Conservation (phyloP, 441 rosid species). For the Brassica hybrid region DNA sequence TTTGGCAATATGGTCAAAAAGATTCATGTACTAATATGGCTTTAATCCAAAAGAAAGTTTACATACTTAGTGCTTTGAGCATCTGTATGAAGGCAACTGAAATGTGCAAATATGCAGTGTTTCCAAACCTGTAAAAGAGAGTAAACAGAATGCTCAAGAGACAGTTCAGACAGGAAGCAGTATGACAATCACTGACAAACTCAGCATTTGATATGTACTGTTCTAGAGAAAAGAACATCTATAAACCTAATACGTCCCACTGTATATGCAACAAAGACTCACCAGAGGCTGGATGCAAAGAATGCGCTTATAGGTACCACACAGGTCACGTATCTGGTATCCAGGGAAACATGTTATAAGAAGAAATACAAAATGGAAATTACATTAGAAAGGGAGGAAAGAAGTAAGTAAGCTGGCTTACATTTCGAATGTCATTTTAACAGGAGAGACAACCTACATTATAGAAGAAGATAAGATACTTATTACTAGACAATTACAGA, state of each 20-base stretch:
- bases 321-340: conserved; percentile 84
- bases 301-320: conserved; percentile 98
- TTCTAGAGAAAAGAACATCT: not conserved
- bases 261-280: conserved; percentile 43
- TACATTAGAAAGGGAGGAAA: not conserved
- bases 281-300: conserved; percentile 99
- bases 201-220: conserved; percentile 10
- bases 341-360: conserved; percentile 26
- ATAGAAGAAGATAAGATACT: conserved; percentile 10
- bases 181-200: conserved; percentile 4
- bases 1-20: conserved; percentile 20
- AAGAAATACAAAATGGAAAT: conserved; percentile 4
- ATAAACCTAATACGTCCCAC: not conserved
- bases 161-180: not conserved
- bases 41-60: conserved; percentile 14
- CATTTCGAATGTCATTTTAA: conserved; percentile 96
- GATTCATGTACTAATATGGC: conserved; percentile 14
- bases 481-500: no score
- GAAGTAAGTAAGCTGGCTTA: conserved; percentile 42
- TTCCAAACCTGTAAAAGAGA: conserved; percentile 69
- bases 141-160: conserved; percentile 26
- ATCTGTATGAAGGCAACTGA: conserved; percentile 97
- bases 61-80: conserved; percentile 87
- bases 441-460: conserved; percentile 88
- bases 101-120: conserved; percentile 89